phyloP scores from a whole-genome alignment of 2,329 filamentous ascomycete species.

The Arthrobotrys megalospora region DNA sequence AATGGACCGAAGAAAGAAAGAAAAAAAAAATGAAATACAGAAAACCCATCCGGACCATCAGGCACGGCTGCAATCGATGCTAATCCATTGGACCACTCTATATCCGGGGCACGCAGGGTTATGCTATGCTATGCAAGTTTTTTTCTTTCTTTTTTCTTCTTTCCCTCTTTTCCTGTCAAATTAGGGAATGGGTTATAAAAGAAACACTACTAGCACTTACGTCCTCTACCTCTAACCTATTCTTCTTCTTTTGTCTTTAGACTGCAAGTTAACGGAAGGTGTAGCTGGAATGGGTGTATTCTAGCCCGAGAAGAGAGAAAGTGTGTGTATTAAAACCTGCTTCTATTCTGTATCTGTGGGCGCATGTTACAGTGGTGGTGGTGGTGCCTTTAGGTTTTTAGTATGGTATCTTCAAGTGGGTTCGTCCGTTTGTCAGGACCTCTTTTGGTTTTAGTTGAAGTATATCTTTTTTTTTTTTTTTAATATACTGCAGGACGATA shows the following conservation, averaged over 20 bases:
- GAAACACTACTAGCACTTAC: no score
- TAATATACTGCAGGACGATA: conserved; percentile 17
- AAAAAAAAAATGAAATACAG: neutral
- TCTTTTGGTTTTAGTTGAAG: neutral
- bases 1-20: neutral
- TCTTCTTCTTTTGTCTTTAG: neutral
- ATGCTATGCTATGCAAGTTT: conserved; percentile 5
- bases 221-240: neutral
- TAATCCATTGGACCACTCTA: conserved; percentile 14
- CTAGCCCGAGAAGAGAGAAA: neutral
- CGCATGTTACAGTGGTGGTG: neutral
- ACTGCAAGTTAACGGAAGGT: neutral
- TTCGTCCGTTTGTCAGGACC: conserved; percentile 4
- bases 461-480: neutral
- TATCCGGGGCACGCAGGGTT: neutral
- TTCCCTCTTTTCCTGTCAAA: no score
- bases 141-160: conserved; percentile 1
- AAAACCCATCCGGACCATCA: neutral
- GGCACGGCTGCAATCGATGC: conserved; percentile 23
- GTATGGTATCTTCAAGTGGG: neutral
- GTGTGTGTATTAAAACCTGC: neutral
- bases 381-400: conserved; percentile 6
- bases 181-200: conserved; percentile 3
- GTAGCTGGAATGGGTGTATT: conserved; percentile 8
- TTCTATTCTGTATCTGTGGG: neutral